phyloP scores from a whole-genome alignment of 148 eudicot species.

The Rhododendron ovatum region DNA sequence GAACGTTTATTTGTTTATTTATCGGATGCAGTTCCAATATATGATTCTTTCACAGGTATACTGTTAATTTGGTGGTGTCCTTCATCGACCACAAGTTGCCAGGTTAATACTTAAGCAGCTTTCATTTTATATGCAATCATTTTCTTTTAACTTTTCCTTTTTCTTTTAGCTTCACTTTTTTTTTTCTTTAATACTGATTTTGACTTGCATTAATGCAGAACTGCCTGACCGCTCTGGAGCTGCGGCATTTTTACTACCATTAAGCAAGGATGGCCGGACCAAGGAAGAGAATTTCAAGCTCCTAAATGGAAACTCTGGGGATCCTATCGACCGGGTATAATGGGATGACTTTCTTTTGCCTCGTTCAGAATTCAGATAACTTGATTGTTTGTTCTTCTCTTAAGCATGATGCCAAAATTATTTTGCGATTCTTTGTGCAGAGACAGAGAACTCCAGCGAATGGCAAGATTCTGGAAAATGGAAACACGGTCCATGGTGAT shows the following conservation, averaged over 20 bases:
- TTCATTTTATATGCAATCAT: neutral
- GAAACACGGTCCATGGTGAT: conserved; percentile 52
- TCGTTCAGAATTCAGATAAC: neutral
- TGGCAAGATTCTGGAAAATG: conserved; percentile 67
- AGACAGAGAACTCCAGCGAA: conserved; percentile 75
- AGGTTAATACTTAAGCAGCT: conserved; percentile 35
- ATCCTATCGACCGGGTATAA: conserved; percentile 70
- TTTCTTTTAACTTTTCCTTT: neutral
- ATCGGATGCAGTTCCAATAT: neutral
- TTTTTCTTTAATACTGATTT: neutral
- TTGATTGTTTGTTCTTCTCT: neutral
- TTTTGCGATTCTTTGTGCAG: conserved; percentile 32
- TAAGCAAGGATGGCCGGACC: conserved; percentile 65
- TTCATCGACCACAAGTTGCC: conserved; percentile 79
- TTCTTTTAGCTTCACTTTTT: neutral
- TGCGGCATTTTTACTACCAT: conserved; percentile 51
- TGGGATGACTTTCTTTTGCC: neutral
- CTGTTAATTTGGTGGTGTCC: conserved; percentile 91
- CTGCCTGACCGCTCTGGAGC: conserved; percentile 72
- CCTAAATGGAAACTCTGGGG: conserved; percentile 69
- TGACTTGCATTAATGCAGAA: conserved; percentile 38
- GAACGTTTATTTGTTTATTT: neutral
- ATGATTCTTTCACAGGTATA: conserved; percentile 55
- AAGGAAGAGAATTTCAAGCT: conserved; percentile 83
- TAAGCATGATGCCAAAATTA: neutral